Evolutionary conservation across 2,329 filamentous ascomycete species (phyloP).

Genomic region (Sporothrix humicola): DNA sequence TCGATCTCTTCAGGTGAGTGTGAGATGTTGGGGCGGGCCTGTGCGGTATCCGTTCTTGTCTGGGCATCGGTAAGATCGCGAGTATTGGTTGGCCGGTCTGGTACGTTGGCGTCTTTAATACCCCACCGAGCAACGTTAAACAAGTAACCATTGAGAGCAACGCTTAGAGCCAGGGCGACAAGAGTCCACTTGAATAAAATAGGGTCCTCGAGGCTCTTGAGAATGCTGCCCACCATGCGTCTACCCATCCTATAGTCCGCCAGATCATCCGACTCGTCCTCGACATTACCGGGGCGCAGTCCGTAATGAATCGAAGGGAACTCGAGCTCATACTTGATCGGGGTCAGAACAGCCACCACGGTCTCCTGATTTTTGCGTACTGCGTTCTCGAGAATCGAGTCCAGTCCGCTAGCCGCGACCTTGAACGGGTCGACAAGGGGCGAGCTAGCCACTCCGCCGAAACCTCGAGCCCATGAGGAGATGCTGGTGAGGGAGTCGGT

Average conservation of each 20-base stretch:
- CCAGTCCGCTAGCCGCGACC: slow-evolving; percentile 90
- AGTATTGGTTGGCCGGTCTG: slow-evolving; percentile 64
- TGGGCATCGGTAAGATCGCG: slow-evolving; percentile 69
- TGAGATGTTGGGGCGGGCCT: too few relatives aligned
- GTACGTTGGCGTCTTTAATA: slow-evolving; percentile 82
- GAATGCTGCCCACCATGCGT: slow-evolving; percentile 83
- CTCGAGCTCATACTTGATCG: slow-evolving; percentile 93
- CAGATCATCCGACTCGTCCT: slow-evolving; percentile 60
- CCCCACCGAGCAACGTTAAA: slow-evolving; percentile 98
- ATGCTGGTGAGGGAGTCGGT: slow-evolving; percentile 54
- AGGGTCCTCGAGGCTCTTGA: slow-evolving; percentile 95
- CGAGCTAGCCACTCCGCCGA: slow-evolving; percentile 70
- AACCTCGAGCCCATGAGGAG: slow-evolving; percentile 61
- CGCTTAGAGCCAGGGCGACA: slow-evolving; percentile 84
- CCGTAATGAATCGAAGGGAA: slow-evolving; percentile 70
- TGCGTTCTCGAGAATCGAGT: slow-evolving; percentile 75
- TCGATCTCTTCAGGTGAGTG: slow-evolving; percentile 70
- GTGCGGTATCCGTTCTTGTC: slow-evolving; percentile 37
- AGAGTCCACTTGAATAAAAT: slow-evolving; percentile 98
- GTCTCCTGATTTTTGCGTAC: slow-evolving; percentile 70
- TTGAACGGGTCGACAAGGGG: slow-evolving; percentile 94
- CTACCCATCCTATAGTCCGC: slow-evolving; percentile 68
- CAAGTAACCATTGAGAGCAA: slow-evolving; percentile 93
- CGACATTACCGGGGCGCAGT: slow-evolving; percentile 42
- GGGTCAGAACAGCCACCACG: slow-evolving; percentile 82